phyloP scores from a whole-genome alignment of 345 rosid species.

The Hibiscus syriacus region DNA sequence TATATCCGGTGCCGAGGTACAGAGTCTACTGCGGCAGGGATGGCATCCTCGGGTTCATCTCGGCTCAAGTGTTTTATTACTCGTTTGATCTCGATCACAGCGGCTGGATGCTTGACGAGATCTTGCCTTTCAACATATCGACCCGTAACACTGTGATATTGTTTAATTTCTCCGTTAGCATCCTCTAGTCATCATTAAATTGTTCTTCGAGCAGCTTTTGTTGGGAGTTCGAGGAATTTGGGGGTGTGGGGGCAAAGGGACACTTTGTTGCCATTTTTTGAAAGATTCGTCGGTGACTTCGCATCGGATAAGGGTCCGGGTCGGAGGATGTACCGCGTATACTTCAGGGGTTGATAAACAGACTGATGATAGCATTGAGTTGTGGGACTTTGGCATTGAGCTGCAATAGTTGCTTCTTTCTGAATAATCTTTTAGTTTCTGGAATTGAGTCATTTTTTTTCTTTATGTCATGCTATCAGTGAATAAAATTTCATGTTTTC shows the following conservation, averaged over 20 bases:
- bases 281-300: slow-evolving; percentile 52
- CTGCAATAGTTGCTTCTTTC: slow-evolving; percentile 45
- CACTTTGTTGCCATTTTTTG: slow-evolving; percentile 58
- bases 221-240: slow-evolving; percentile 34
- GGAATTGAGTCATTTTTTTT: too few species aligned
- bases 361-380: slow-evolving; percentile 16
- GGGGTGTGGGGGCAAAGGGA: slow-evolving; percentile 35
- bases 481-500: too few species aligned
- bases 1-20: slow-evolving; percentile 46
- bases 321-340: slow-evolving; percentile 55
- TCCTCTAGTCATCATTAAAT: slow-evolving; percentile 41
- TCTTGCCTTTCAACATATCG: slow-evolving; percentile 53
- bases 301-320: slow-evolving; percentile 40
- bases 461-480: too few species aligned
- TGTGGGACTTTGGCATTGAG: slow-evolving; percentile 54
- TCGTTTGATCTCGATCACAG: slow-evolving; percentile 39
- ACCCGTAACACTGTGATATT: slow-evolving; percentile 48
- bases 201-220: slow-evolving; percentile 45
- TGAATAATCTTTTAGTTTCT: too few species aligned
- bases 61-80: slow-evolving; percentile 32
- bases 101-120: slow-evolving; percentile 40
- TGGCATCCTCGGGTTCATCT: slow-evolving; percentile 28
- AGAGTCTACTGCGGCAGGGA: slow-evolving; percentile 39
- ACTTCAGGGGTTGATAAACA: slow-evolving; percentile 35
- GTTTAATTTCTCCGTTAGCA: slow-evolving; percentile 39